Evolutionary conservation across 257 asterid genomes (phyloP).

Genomic region (Capsicum pubescens): DNA sequence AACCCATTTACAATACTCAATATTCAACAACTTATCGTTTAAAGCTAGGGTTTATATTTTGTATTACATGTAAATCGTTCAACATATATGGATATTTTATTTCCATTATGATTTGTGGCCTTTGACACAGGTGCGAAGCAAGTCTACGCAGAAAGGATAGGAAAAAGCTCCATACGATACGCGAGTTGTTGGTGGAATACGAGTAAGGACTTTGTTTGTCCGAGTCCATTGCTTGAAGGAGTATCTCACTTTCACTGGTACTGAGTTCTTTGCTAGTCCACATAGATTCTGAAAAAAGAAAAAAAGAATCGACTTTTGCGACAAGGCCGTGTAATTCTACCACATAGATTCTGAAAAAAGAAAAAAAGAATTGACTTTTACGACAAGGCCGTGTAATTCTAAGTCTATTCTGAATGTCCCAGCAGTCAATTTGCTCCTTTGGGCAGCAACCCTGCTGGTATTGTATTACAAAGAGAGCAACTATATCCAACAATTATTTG

Average conservation of each 20-base stretch:
- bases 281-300: too few species aligned
- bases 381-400: not conserved
- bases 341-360: not conserved
- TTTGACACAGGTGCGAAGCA: too few species aligned
- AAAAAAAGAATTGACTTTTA: not conserved
- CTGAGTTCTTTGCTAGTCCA: too few species aligned
- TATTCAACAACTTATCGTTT: not conserved
- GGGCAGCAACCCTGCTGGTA: not conserved
- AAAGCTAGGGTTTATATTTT: not conserved
- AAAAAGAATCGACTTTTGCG: too few species aligned
- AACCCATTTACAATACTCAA: not conserved
- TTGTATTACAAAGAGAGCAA: not conserved
- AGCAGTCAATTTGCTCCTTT: not conserved
- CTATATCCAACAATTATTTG: not conserved
- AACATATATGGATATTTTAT: not conserved
- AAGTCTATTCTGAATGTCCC: not conserved
- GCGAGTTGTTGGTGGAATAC: too few species aligned
- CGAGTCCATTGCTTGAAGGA: too few species aligned
- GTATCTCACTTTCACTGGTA: too few species aligned
- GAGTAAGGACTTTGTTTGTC: too few species aligned
- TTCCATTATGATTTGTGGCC: not conserved
- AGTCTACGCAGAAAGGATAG: too few species aligned
- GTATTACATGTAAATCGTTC: not conserved
- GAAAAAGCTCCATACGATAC: too few species aligned
- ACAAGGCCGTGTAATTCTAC: too few species aligned